Percentiles rank a stretch among this genome's conserved stretches.
Conservation (phyloP, 306 rosid species). For the Cicer bijugum region DNA sequence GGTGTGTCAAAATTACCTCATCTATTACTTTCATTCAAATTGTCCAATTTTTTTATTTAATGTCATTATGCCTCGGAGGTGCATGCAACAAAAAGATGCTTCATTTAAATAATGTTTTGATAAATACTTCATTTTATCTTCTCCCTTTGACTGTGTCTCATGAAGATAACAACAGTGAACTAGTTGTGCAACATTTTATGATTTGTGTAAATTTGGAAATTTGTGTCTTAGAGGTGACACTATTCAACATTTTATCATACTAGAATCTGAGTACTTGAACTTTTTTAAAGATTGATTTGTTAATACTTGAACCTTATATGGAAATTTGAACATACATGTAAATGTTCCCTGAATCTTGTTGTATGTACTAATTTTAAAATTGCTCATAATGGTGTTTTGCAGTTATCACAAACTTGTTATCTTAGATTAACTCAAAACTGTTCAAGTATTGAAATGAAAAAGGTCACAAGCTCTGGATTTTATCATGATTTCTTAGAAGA, state of each 20-base stretch:
- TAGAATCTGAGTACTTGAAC: too few relatives aligned
- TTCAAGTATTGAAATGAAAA: too few relatives aligned
- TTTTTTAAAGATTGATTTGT: background rate
- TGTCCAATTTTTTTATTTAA: background rate
- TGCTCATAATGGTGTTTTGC: too few relatives aligned
- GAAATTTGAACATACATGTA: too few relatives aligned
- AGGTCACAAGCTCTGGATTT: too few relatives aligned
- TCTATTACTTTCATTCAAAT: slow-evolving; percentile 8
- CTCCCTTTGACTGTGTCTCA: background rate
- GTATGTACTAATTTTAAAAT: too few relatives aligned
- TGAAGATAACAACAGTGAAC: slow-evolving; percentile 5
- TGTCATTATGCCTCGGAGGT: background rate
- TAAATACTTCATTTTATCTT: background rate
- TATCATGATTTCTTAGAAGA: too few relatives aligned
- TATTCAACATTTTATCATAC: too few relatives aligned
- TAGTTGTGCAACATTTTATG: background rate
- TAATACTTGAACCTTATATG: background rate
- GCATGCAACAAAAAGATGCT: slow-evolving; percentile 5
- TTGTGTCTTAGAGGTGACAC: background rate
- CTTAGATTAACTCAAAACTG: too few relatives aligned
- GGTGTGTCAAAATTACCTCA: slow-evolving; percentile 48
- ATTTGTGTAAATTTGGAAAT: background rate
- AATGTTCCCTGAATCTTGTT: too few relatives aligned
- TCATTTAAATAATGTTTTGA: background rate
- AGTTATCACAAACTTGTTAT: too few relatives aligned